Evolutionary conservation across 805 yeast genomes (phyloP).

Genomic region (Priceomyces castillae): DNA sequence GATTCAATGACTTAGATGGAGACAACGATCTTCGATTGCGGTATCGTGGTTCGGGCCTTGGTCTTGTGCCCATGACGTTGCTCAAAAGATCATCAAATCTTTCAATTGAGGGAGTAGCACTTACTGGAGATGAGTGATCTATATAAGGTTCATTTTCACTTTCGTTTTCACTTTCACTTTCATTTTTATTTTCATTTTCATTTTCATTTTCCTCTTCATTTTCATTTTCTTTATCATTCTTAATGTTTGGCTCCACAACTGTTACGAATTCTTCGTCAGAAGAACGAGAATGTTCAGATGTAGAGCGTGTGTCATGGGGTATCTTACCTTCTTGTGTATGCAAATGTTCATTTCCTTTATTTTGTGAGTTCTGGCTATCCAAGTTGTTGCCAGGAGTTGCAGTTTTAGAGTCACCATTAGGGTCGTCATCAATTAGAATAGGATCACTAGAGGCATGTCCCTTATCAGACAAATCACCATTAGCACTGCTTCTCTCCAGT

Average conservation of each 20-base stretch:
- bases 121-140: neutral
- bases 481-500: neutral
- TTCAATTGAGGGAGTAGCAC: neutral
- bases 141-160: neutral
- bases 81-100: constrained; percentile 4
- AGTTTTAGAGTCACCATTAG: neutral
- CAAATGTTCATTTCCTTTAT: too few relatives aligned
- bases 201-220: neutral
- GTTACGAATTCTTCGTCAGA: constrained; percentile 1
- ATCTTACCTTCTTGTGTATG: too few relatives aligned
- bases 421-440: neutral
- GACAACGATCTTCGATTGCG: constrained; percentile 9
- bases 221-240: neutral
- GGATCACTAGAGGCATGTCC: neutral
- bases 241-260: neutral
- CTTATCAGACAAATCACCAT: neutral
- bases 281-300: neutral
- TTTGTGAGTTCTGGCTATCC: too few relatives aligned
- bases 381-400: neutral
- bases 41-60: constrained; percentile 6
- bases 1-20: constrained; percentile 6
- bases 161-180: neutral
- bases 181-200: neutral
- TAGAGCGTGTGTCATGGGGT: too few relatives aligned
- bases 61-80: constrained; percentile 5